Conservation (phyloP, 768 basidiomycete genomes). For the Pilatotrama ljubarskyi region DNA sequence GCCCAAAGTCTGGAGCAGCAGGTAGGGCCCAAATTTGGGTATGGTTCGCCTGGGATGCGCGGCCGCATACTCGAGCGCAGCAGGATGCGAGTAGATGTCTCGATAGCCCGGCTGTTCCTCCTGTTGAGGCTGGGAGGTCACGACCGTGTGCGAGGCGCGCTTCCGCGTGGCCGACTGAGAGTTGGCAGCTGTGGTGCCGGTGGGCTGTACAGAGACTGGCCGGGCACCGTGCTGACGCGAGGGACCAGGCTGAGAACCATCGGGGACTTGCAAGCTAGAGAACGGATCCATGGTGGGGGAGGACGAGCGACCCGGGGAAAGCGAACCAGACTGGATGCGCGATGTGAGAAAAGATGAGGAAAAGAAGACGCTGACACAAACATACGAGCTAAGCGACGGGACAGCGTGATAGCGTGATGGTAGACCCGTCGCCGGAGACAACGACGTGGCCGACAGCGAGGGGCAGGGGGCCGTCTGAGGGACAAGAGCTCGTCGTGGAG, state of each 20-base stretch:
- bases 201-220: slow-evolving; percentile 63
- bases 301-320: slow-evolving; percentile 8
- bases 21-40: slow-evolving; percentile 93
- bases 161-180: slow-evolving; percentile 45
- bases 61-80: slow-evolving; percentile 77
- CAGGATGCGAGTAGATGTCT: slow-evolving; percentile 84
- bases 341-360: slow-evolving; percentile 21
- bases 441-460: not conserved
- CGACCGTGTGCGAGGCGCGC: slow-evolving; percentile 73
- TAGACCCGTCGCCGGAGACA: slow-evolving; percentile 1
- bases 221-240: slow-evolving; percentile 46
- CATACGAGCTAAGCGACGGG: slow-evolving; percentile 17
- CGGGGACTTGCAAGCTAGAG: slow-evolving; percentile 46
- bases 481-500: slow-evolving; percentile 1
- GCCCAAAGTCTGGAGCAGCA: slow-evolving; percentile 92
- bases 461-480: not conserved
- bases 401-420: slow-evolving; percentile 17
- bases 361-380: slow-evolving; percentile 18
- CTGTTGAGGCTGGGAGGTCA: slow-evolving; percentile 49
- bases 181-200: slow-evolving; percentile 38
- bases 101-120: slow-evolving; percentile 54
- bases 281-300: slow-evolving; percentile 32
- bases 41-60: slow-evolving; percentile 85
- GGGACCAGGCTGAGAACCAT: slow-evolving; percentile 43
- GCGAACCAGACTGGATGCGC: slow-evolving; percentile 14